phyloP scores from a whole-genome alignment of 2,329 filamentous ascomycete genomes.

The Monosporascus ibericus region DNA sequence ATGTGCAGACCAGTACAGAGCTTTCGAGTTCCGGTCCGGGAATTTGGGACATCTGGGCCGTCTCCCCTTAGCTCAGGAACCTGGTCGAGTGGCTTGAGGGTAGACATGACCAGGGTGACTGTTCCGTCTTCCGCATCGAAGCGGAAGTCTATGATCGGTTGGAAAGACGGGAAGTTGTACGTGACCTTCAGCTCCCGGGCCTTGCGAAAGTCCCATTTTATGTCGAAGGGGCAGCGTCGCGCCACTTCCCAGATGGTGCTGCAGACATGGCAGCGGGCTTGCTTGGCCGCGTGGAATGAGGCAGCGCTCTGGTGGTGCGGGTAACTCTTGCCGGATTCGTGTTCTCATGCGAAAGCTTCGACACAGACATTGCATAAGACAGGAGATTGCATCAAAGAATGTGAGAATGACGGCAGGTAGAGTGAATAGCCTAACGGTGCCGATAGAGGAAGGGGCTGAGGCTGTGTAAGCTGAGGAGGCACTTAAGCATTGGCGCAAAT shows the following conservation, averaged over 20 bases:
- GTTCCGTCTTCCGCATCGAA: not conserved
- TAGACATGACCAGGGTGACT: not conserved
- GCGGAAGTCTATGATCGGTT: not conserved
- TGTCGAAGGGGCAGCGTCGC: not conserved
- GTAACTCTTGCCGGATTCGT: not conserved
- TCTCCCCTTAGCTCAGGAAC: not conserved
- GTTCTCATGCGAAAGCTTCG: not conserved
- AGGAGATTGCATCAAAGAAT: not conserved
- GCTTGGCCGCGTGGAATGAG: not conserved
- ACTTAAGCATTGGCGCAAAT: too few relatives aligned
- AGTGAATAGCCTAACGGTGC: not conserved
- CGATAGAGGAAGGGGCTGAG: not conserved
- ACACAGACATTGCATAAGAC: not conserved
- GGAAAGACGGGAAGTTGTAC: not conserved
- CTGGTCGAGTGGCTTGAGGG: not conserved
- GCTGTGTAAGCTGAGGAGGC: not conserved
- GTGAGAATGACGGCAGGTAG: not conserved
- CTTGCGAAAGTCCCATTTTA: not conserved
- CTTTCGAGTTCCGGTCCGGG: not conserved
- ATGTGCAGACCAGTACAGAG: not conserved
- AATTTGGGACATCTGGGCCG: not conserved
- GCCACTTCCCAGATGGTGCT: not conserved
- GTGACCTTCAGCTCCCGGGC: not conserved
- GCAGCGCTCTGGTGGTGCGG: not conserved
- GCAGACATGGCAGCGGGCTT: not conserved